Evolutionary conservation across 73 alveolate species (phyloP), one percentile per base, ranked within the genome.

Genomic region (Paramecium sexaurelia): DNA sequence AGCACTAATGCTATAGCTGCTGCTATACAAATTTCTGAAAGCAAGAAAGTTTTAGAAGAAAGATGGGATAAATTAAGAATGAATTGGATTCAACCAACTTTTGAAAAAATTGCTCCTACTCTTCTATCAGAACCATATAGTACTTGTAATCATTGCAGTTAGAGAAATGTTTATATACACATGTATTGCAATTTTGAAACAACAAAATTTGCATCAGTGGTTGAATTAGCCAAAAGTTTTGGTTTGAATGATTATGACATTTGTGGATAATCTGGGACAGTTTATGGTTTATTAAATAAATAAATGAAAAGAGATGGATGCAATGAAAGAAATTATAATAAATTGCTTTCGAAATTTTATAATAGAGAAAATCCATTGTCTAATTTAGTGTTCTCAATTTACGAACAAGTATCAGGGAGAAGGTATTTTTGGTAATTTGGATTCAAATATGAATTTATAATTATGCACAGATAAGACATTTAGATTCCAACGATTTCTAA

Each of bases 1-100:
- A 95, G 96, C 82, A 94, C 99, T 2, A 96, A 98, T 93, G 96
- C 96, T 17, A 85, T 98, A 6, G 97, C 95, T 11, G 98, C 99
- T 85, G 92, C 97, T 5, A 85, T 97, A 0, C 94, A 97, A 91
- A 96, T 94, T 9, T 27, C 94, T 26, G 99, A 97, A 92, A 95
- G 96, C 7, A 86, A 95, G 55, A 97, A 97, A 85, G 41, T 93
- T 10, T 43, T 93, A 7, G 51, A 92, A 9, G 22, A 78, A 40
- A 10, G 24, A 0, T 40, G 43, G 68, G 19, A 78, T n/a, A 0
- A 41, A 43, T 43, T 78, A 26, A 78, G 90, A 78, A 24, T 37
- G 55, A 24, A 26, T 19, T 78, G 90, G 90, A 78, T 78, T 78
- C 40, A 32, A 78, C 68, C 90, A 40, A 26, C 75, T 13, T 41